A percentile compares a stretch with the other conserved stretches of the same genome.
Conservation (phyloP, 1,284 basidiomycete genomes). For the Heterobasidion irregulare region DNA sequence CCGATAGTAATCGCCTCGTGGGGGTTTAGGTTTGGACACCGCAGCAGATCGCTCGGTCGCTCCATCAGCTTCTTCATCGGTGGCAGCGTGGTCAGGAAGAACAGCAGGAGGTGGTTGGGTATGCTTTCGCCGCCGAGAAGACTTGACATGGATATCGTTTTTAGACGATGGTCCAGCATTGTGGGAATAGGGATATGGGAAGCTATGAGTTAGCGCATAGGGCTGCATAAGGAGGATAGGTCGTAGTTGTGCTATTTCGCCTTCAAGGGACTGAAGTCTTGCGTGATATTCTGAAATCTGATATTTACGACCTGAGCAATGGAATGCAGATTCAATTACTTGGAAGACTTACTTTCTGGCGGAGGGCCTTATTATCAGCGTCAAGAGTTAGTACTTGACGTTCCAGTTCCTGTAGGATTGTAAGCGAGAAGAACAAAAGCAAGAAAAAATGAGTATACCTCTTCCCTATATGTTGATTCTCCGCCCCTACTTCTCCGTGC, state of each 20-base stretch:
- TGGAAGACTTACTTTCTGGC: slow-evolving; percentile 38
- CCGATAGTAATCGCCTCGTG: slow-evolving; percentile 14
- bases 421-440: neutral
- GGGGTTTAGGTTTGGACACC: slow-evolving; percentile 9
- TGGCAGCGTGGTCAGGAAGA: slow-evolving; percentile 11
- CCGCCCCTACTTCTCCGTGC: slow-evolving; percentile 32
- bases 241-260: slow-evolving; percentile 43
- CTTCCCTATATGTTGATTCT: slow-evolving; percentile 26
- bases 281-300: slow-evolving; percentile 39
- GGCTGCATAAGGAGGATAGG: slow-evolving; percentile 51
- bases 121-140: slow-evolving; percentile 6
- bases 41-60: neutral
- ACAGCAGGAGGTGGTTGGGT: slow-evolving; percentile 3
- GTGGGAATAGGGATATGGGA: slow-evolving; percentile 9
- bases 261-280: slow-evolving; percentile 37
- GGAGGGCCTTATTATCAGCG: slow-evolving; percentile 46
- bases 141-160: slow-evolving; percentile 7
- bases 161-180: neutral
- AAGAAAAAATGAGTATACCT: slow-evolving; percentile 26
- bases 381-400: slow-evolving; percentile 35
- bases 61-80: slow-evolving; percentile 11
- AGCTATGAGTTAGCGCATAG: slow-evolving; percentile 19
- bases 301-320: neutral
- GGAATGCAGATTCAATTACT: neutral
- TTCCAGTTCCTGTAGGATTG: slow-evolving; percentile 37